These are phyloP conservation scores for Amyloporia xantha DNA, from an alignment of 768 basidiomycete species.

Conservation along the genomic window DNA sequence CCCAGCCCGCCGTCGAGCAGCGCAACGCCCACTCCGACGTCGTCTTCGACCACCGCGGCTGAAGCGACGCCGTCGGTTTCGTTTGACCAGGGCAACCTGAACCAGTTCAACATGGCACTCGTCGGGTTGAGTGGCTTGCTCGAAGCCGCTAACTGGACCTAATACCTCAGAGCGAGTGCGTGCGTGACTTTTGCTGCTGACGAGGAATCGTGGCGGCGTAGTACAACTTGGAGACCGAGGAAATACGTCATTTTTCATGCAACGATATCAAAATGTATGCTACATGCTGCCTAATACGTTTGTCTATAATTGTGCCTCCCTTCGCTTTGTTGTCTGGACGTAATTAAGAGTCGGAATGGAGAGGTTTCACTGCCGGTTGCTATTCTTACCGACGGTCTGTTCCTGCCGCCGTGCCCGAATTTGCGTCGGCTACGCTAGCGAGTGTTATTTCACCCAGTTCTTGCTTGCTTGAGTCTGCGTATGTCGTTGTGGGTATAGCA, in stretches of 20 bases:
- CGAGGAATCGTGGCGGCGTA: too few species aligned
- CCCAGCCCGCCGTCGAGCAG: conserved; percentile 8
- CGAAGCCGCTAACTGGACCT: conserved; percentile 4
- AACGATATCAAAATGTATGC: background rate
- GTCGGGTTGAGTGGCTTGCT: conserved; percentile 13
- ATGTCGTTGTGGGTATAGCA: too few species aligned
- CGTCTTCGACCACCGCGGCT: conserved; percentile 4
- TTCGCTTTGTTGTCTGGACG: too few species aligned
- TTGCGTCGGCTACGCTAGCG: background rate
- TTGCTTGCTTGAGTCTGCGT: too few species aligned
- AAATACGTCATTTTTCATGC: background rate
- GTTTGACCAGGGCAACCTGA: conserved; percentile 13
- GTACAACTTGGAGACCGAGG: too few species aligned
- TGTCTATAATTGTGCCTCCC: too few species aligned
- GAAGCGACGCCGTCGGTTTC: conserved; percentile 8
- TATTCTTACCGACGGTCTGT: too few species aligned
- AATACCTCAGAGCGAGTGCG: too few species aligned
- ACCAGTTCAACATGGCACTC: conserved; percentile 18
- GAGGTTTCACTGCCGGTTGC: too few species aligned
- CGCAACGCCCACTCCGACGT: conserved; percentile 7
- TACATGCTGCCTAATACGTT: background rate
- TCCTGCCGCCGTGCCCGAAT: background rate
- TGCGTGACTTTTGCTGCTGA: too few species aligned
- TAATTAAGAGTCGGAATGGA: too few species aligned
- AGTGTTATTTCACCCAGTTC: too few species aligned